phyloP scores from a whole-genome alignment of 192 early-diverging fungal species.

The Entophlyctis luteolus region DNA sequence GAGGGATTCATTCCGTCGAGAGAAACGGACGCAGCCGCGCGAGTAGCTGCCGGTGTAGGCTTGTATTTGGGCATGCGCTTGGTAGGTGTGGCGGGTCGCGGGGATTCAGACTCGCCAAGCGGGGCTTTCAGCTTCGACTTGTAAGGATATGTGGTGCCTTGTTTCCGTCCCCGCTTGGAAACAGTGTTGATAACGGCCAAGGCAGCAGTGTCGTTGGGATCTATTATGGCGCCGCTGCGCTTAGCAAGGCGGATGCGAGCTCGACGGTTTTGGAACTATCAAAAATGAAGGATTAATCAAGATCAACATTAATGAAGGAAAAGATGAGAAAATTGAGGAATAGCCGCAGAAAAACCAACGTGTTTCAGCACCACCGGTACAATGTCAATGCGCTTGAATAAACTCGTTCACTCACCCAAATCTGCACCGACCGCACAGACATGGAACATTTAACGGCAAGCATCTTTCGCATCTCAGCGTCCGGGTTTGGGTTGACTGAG shows the following conservation, averaged over 20 bases:
- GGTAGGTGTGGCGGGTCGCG: neutral
- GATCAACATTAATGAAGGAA: neutral
- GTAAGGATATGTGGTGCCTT: conserved; percentile 2
- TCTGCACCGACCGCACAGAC: conserved; percentile 8
- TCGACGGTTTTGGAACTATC: conserved; percentile 13
- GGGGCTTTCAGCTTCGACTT: neutral
- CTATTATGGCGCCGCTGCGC: conserved; percentile 1
- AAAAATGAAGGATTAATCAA: neutral
- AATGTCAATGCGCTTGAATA: neutral
- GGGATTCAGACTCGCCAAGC: neutral
- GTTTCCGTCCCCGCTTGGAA: conserved; percentile 1
- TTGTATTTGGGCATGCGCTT: conserved; percentile 3
- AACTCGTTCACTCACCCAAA: neutral
- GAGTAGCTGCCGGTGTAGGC: neutral
- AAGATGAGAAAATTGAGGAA: neutral
- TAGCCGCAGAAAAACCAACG: neutral
- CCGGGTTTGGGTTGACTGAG: conserved; percentile 16
- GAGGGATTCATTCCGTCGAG: too few species aligned
- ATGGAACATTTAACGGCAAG: neutral
- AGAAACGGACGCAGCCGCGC: too few species aligned
- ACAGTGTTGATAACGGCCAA: neutral
- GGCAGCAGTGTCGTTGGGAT: conserved; percentile 10
- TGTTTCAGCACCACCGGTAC: neutral
- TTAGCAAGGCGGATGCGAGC: conserved; percentile 7
- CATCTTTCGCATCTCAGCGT: neutral